Conservation (phyloP, 75 land plant species). For the Picea sitchensis region DNA sequence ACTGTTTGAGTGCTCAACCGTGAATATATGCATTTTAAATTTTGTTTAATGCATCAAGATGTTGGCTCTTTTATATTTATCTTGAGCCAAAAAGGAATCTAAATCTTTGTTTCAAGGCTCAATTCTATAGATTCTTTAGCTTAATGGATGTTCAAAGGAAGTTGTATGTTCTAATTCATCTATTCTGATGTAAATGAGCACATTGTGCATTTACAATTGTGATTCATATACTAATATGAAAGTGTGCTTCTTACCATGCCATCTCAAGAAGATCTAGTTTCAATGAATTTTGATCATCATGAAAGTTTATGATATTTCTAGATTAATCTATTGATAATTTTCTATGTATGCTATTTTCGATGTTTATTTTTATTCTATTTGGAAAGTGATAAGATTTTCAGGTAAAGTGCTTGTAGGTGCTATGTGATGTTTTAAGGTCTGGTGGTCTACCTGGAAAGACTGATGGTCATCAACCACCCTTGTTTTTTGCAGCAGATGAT, state of each 20-base stretch:
- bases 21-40: too few species aligned
- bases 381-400: too few species aligned
- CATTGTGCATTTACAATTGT: not conserved
- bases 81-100: too few species aligned
- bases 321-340: not conserved
- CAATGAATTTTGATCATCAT: too few species aligned
- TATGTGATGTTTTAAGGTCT: conserved; percentile 83
- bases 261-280: too few species aligned
- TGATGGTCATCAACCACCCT: conserved; percentile 58
- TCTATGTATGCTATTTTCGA: not conserved
- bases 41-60: too few species aligned
- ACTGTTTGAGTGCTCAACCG: too few species aligned
- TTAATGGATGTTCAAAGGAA: not conserved
- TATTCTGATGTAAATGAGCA: not conserved
- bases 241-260: too few species aligned
- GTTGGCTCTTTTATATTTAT: too few species aligned
- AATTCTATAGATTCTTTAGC: too few species aligned
- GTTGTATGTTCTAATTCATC: not conserved
- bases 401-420: conserved; percentile 42
- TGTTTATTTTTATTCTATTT: not conserved
- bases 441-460: conserved; percentile 84
- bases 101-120: too few species aligned
- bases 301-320: not conserved
- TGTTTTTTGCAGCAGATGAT: conserved; percentile 92
- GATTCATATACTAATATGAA: too few species aligned